phyloP scores from a whole-genome alignment of 2,329 filamentous ascomycete species.

The Leptographium lundbergii region DNA sequence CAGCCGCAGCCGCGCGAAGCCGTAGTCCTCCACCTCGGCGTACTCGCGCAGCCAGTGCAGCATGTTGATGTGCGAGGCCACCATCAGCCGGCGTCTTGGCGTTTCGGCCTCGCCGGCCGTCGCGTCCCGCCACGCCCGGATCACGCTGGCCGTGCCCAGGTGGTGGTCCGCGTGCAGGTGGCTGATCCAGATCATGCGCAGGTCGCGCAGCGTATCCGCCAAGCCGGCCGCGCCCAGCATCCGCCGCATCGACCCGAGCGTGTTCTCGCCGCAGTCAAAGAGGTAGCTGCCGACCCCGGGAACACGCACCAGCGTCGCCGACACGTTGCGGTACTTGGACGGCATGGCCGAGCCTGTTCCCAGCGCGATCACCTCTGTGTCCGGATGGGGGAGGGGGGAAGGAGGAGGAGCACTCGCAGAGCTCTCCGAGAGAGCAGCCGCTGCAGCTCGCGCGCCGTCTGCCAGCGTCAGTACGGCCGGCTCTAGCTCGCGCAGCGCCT shows the following conservation, averaged over 20 bases:
- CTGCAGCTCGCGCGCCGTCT: conserved; percentile 27
- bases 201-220: conserved; percentile 57
- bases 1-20: conserved; percentile 41
- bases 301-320: conserved; percentile 70
- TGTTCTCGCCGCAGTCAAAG: conserved; percentile 86
- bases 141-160: conserved; percentile 67
- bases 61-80: conserved; percentile 63
- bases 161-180: conserved; percentile 96
- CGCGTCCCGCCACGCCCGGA: conserved; percentile 65
- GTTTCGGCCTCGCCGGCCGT: conserved; percentile 34
- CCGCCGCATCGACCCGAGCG: conserved; percentile 73
- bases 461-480: conserved; percentile 39
- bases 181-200: conserved; percentile 82
- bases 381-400: conserved; percentile 15
- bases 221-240: conserved; percentile 55
- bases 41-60: conserved; percentile 70
- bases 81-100: conserved; percentile 43
- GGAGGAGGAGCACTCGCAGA: conserved; percentile 19
- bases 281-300: conserved; percentile 81
- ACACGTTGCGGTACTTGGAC: conserved; percentile 92
- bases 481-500: conserved; percentile 27
- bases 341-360: conserved; percentile 86
- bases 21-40: conserved; percentile 62
- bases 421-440: conserved; percentile 36
- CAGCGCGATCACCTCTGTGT: conserved; percentile 74